Percentiles rank a stretch among this genome's conserved stretches.
These are phyloP conservation scores for Kurtzmaniella fragi DNA, from an alignment of 805 yeast genomes.

Conservation along the genomic window DNA sequence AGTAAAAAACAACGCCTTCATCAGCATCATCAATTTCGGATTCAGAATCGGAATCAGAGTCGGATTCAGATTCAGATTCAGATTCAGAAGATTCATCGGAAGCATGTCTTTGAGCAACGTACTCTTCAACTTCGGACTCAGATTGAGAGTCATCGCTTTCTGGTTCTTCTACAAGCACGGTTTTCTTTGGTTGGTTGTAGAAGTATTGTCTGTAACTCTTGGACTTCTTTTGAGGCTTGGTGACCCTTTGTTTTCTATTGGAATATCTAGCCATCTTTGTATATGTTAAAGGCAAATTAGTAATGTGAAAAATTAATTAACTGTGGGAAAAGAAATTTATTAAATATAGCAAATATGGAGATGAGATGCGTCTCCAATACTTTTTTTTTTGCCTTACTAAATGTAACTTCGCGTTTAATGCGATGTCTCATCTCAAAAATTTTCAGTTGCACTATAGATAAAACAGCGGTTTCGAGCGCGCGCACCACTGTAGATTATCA, in stretches of 20 bases:
- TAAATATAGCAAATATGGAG: too few species aligned
- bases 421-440: too few species aligned
- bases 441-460: too few species aligned
- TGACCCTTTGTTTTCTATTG: conserved; percentile 5
- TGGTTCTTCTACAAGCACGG: conserved; percentile 42
- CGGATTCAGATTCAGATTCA: conserved; percentile 1
- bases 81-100: conserved; percentile 7
- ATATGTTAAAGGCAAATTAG: neutral
- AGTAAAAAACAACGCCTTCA: conserved; percentile 4
- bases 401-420: too few species aligned
- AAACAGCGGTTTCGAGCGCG: too few species aligned
- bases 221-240: conserved; percentile 8
- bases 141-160: conserved; percentile 27
- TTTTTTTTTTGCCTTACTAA: too few species aligned
- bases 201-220: conserved; percentile 26
- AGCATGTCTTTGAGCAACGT: conserved; percentile 11
- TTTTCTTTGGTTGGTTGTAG: conserved; percentile 29
- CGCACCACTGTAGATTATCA: too few species aligned
- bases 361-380: too few species aligned
- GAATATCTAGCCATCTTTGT: conserved; percentile 6
- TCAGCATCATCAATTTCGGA: conserved; percentile 4
- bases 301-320: neutral
- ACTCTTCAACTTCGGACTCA: conserved; percentile 12
- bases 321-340: neutral
- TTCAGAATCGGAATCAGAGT: conserved; percentile 2